Conservation (phyloP, 2,329 filamentous ascomycete genomes). For the Fusarium sp. region DNA sequence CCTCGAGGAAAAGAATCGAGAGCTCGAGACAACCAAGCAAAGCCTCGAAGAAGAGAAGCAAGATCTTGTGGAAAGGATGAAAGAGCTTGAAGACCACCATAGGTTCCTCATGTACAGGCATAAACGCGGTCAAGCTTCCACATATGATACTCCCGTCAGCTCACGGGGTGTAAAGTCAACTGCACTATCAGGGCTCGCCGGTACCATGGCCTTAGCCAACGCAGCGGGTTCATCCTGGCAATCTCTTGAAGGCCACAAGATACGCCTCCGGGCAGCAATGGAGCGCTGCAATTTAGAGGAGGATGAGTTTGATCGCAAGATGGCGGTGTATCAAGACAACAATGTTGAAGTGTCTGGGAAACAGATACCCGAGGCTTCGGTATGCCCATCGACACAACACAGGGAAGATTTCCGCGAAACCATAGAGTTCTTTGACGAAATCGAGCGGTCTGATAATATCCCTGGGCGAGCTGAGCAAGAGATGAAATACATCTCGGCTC, state of each 20-base stretch:
- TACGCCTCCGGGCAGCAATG: neutral
- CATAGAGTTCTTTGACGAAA: neutral
- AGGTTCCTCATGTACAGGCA: neutral
- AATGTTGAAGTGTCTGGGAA: neutral
- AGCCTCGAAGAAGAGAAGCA: neutral
- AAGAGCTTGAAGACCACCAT: no score
- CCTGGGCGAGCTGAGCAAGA: neutral
- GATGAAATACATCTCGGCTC: neutral
- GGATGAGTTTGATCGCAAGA: neutral
- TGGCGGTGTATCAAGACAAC: neutral
- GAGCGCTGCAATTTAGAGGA: neutral
- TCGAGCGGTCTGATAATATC: neutral
- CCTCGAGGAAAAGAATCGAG: neutral
- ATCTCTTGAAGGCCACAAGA: neutral
- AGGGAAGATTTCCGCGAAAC: neutral
- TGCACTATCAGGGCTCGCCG: neutral
- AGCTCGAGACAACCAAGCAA: neutral
- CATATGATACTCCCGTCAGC: neutral
- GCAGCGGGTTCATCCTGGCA: neutral
- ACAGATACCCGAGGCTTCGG: neutral
- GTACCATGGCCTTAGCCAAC: neutral
- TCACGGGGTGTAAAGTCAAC: neutral
- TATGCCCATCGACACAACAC: neutral
- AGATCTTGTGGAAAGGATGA: neutral
- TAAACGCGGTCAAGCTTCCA: neutral